A percentile compares a stretch with the other conserved stretches of the same genome.
These are phyloP conservation scores for Lentinula sp. DNA, from an alignment of 768 basidiomycete species.

Conservation along the genomic window DNA sequence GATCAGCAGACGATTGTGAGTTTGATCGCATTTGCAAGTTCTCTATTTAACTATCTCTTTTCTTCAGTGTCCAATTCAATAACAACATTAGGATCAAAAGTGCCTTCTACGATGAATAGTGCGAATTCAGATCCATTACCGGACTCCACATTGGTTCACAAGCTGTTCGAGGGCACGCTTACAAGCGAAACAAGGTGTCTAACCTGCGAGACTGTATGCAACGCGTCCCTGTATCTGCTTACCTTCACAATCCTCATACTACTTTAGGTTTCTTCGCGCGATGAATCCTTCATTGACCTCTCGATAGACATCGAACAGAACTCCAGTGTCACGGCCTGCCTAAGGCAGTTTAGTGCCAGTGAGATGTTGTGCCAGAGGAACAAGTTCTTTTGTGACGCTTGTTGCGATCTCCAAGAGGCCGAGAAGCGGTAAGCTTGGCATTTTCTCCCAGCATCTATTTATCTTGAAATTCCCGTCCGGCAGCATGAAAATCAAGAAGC, in stretches of 20 bases:
- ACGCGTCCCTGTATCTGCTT: neutral
- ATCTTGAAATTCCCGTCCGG: conserved; percentile 2
- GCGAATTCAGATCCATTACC: conserved; percentile 42
- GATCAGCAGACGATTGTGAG: conserved; percentile 63
- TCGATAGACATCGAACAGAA: conserved; percentile 99
- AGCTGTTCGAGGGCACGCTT: conserved; percentile 86
- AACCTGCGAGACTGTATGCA: conserved; percentile 90
- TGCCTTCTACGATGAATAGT: conserved; percentile 33
- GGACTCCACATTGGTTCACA: conserved; percentile 79
- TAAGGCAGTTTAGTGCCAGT: conserved; percentile 93
- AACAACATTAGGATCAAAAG: conserved; percentile 44
- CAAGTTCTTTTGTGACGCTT: conserved; percentile 98
- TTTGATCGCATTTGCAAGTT: neutral
- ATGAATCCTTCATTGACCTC: conserved; percentile 96
- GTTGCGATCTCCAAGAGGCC: conserved; percentile 95
- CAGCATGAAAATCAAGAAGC: conserved; percentile 98
- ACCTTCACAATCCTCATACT: conserved; percentile 6
- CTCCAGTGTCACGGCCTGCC: conserved; percentile 91
- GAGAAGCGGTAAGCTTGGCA: conserved; percentile 75
- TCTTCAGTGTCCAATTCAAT: conserved; percentile 54
- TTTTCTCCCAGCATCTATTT: neutral
- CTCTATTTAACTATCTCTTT: conserved; percentile 8
- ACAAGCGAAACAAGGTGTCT: conserved; percentile 98
- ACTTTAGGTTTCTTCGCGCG: conserved; percentile 77
- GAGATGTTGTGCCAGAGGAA: conserved; percentile 98